A percentile compares a stretch with the other conserved stretches of the same genome.
Conservation (phyloP, 139 green algal genomes). For the Picochlorum sp. region DNA sequence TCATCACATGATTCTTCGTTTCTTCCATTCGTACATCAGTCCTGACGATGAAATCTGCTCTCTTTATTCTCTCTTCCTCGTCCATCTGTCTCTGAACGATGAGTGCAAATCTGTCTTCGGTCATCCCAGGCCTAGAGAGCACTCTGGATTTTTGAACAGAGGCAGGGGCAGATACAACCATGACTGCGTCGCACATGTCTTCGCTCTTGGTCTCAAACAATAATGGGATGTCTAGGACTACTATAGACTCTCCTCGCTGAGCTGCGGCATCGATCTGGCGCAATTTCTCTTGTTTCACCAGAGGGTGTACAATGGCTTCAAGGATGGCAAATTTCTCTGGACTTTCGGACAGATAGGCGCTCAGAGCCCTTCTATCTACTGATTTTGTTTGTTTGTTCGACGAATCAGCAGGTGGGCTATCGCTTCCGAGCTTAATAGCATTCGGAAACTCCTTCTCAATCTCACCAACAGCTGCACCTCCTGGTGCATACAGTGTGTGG, state of each 20-base stretch:
- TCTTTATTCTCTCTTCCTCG: slow-evolving; percentile 60
- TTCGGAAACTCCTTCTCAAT: slow-evolving; percentile 5
- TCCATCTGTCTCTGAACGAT: slow-evolving; percentile 67
- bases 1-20: slow-evolving; percentile 42
- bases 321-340: slow-evolving; percentile 45
- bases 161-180: slow-evolving; percentile 51
- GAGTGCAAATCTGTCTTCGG: slow-evolving; percentile 50
- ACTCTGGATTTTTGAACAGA: slow-evolving; percentile 59
- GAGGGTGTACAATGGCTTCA: slow-evolving; percentile 70
- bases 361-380: slow-evolving; percentile 11
- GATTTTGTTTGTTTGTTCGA: too few species aligned
- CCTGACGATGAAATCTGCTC: slow-evolving; percentile 64
- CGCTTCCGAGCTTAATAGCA: neutral
- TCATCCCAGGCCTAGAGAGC: slow-evolving; percentile 68
- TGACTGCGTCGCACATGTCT: slow-evolving; percentile 45
- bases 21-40: slow-evolving; percentile 43
- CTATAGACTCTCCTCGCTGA: slow-evolving; percentile 20
- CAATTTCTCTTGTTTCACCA: slow-evolving; percentile 47
- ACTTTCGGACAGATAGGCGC: slow-evolving; percentile 17
- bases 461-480: slow-evolving; percentile 7
- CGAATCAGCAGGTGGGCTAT: neutral
- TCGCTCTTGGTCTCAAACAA: slow-evolving; percentile 67
- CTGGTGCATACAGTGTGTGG: slow-evolving; percentile 9
- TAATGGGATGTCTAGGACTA: slow-evolving; percentile 80
- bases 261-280: slow-evolving; percentile 30